Base-by-base conservation (phyloP, 306 rosid genomes). In the Biancaea sappan region DNA sequence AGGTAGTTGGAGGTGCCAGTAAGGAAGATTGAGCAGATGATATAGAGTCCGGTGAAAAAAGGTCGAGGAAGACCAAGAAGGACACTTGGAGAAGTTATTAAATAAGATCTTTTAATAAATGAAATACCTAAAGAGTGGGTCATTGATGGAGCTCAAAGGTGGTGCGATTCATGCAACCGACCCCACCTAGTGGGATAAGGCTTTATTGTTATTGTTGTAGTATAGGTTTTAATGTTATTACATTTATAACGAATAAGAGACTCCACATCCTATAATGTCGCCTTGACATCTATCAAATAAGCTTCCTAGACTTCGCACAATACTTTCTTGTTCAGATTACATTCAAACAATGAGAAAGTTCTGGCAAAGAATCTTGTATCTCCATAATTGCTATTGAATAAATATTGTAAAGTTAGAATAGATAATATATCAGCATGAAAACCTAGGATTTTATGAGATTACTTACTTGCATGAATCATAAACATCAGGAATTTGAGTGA, bases 391-490 rank as follows among this genome's bases (percentile, higher is more conserved):
- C 52, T 16, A 46, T 4, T 46, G 8, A 22, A 69, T 37, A 83
- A 43, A 37, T 34, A 69, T 21, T 16, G 28, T 21, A 67, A 50
- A 26, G 51, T n/a, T 73, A 46, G 37, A 57, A 25, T 52, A 24
- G 69, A 72, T 63, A 76, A 32, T 6, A 62, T 51, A 76, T 76
- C 8, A 68, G 67, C 19, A 54, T 31, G 48, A 69, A 68, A 77
- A 18, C 68, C 47, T 46, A 41, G 37, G 25, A 29, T 34, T 57
- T 47, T 48, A 48, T 72, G 58, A 62, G 61, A 66, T 2, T 14
- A 80, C 99, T 92, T 87, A 94, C 99, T 94, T 94, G 99, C 99
- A 92, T 3, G 99, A 94, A 73, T 94, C 99, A 79, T 94, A 94
- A 73, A 94, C 91, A 80, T 92, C 99, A 34, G 99, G 99, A 82